Evolutionary conservation across 345 rosid species (phyloP).

Genomic region (Rhodamnia argentea): DNA sequence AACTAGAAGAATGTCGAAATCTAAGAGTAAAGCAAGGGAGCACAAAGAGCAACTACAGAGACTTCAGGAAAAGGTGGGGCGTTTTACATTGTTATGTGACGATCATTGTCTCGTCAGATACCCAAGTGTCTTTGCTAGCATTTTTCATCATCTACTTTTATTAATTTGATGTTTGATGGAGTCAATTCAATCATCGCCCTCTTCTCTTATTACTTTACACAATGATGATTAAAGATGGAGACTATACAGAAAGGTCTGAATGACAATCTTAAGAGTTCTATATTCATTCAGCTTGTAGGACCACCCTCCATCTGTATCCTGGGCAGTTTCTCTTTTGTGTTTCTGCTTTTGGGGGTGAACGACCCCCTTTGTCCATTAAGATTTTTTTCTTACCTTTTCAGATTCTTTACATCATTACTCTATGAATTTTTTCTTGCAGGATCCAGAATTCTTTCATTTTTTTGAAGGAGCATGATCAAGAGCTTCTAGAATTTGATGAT

Average conservation of each 20-base stretch:
- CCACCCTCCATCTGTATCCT: neutral
- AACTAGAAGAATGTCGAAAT: conserved; percentile 6
- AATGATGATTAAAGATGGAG: neutral
- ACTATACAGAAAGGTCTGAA: neutral
- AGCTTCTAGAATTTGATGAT: conserved; percentile 70
- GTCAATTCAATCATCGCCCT: neutral
- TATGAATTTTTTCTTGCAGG: conserved; percentile 29
- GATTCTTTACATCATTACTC: neutral
- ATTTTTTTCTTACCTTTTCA: neutral
- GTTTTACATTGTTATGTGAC: neutral
- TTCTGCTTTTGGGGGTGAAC: neutral
- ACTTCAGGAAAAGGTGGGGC: conserved; percentile 56
- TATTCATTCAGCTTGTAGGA: neutral
- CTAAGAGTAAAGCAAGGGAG: conserved; percentile 43
- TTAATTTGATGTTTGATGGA: neutral
- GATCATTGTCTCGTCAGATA: neutral
- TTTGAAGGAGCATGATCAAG: conserved; percentile 66
- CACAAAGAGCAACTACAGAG: conserved; percentile 65
- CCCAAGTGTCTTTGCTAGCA: neutral
- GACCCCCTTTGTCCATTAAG: neutral
- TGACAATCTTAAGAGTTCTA: neutral
- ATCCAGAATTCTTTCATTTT: conserved; percentile 71
- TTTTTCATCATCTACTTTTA: neutral
- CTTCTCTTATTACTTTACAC: neutral
- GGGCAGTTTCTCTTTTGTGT: neutral